A percentile compares a stretch with the other conserved stretches of the same genome.
Evolutionary conservation across 768 basidiomycete genomes (phyloP).

Genomic region (Phylloporus sp.): DNA sequence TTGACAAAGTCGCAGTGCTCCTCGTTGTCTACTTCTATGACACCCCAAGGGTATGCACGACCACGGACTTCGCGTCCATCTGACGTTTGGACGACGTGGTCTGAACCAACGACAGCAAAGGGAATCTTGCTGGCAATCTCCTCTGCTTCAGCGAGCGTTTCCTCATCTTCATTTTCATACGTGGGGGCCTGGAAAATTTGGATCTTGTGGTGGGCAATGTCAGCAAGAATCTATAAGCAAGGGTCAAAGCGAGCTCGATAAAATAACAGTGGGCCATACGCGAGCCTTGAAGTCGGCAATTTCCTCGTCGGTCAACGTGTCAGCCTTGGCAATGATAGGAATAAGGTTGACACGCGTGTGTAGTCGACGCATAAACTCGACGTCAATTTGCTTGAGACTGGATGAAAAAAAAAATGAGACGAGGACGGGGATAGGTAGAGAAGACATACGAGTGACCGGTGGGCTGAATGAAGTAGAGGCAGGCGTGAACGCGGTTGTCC

Average conservation of each 20-base stretch:
- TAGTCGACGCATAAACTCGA: conserved; percentile 97
- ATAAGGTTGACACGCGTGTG: conserved; percentile 98
- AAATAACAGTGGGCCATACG: conserved; percentile 40
- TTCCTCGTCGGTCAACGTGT: conserved; percentile 97
- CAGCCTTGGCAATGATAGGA: conserved; percentile 97
- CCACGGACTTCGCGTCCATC: conserved; percentile 94
- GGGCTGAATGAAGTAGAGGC: conserved; percentile 98
- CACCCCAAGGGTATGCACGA: conserved; percentile 96
- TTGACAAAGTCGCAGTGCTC: conserved; percentile 99
- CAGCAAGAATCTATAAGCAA: conserved; percentile 69
- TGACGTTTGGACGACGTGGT: conserved; percentile 72
- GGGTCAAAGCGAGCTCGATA: neutral
- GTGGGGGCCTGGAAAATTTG: conserved; percentile 97
- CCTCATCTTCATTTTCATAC: conserved; percentile 98
- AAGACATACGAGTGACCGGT: conserved; percentile 89
- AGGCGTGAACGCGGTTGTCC: conserved; percentile 98
- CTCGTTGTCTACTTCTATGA: conserved; percentile 99
- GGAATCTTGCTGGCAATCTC: conserved; percentile 98
- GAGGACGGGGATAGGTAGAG: too few species aligned
- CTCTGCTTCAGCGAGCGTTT: conserved; percentile 94
- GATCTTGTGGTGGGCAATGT: conserved; percentile 94
- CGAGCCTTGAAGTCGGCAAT: conserved; percentile 89
- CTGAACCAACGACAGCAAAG: conserved; percentile 96
- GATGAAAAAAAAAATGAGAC: neutral
- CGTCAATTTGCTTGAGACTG: conserved; percentile 95